phyloP scores from a whole-genome alignment of 2,329 filamentous ascomycete genomes.

The Trichoderma asperellum region DNA sequence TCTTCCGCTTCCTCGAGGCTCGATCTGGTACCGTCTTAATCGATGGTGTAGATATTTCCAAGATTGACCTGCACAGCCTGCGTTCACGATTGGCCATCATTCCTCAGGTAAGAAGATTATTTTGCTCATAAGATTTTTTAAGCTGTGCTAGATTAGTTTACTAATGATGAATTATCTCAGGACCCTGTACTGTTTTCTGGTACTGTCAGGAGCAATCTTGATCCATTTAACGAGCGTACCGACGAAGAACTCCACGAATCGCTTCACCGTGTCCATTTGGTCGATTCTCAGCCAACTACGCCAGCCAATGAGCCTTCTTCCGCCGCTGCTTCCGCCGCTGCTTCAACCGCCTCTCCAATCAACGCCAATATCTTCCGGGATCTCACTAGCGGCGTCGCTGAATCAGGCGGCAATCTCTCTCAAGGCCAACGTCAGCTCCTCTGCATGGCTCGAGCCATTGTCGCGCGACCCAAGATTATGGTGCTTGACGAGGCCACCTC shows the following conservation, averaged over 20 bases:
- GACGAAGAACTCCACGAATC: conserved; percentile 72
- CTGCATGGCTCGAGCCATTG: conserved; percentile 73
- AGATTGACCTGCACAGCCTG: conserved; percentile 69
- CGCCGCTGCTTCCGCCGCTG: conserved; percentile 40
- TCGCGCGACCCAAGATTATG: conserved; percentile 74
- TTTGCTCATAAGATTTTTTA: neutral
- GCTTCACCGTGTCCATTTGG: conserved; percentile 71
- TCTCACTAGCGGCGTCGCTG: conserved; percentile 66
- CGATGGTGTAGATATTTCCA: conserved; percentile 75
- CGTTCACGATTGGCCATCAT: conserved; percentile 79
- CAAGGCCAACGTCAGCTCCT: conserved; percentile 78
- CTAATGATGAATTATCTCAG: conserved; percentile 43
- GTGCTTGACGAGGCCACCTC: conserved; percentile 80
- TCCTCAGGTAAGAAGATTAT: conserved; percentile 55
- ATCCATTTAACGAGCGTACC: conserved; percentile 72
- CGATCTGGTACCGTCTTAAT: conserved; percentile 68
- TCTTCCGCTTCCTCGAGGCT: conserved; percentile 78
- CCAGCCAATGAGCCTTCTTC: conserved; percentile 47
- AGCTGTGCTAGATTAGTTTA: neutral
- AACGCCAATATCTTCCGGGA: conserved; percentile 70
- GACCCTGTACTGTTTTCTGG: conserved; percentile 83
- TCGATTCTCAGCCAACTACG: conserved; percentile 48
- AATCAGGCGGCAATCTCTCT: conserved; percentile 74
- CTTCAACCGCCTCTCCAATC: conserved; percentile 42
- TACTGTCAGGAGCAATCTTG: conserved; percentile 75